These are phyloP conservation scores for Penicillium decumbens DNA, from an alignment of 2,329 filamentous ascomycete genomes.

Conservation along the genomic window DNA sequence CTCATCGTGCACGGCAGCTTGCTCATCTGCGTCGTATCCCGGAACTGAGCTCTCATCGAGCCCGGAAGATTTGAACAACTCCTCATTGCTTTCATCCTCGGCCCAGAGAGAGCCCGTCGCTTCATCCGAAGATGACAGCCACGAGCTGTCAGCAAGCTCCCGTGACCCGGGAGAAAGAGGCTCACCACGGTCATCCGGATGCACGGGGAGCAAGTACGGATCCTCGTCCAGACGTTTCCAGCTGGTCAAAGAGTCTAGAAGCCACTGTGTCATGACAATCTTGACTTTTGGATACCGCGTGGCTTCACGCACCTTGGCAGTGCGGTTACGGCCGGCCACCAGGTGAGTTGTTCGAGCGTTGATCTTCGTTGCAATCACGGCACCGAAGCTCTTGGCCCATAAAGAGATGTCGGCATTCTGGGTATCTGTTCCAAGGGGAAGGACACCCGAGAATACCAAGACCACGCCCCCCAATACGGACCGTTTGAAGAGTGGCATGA, in stretches of 20 bases:
- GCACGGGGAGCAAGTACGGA: conserved; percentile 72
- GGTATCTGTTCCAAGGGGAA: conserved; percentile 75
- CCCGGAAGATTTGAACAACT: conserved; percentile 49
- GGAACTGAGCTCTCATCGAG: conserved; percentile 48
- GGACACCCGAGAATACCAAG: conserved; percentile 84
- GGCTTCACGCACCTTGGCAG: conserved; percentile 85
- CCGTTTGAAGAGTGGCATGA: conserved; percentile 78
- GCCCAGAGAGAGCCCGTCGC: conserved; percentile 47
- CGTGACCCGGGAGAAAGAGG: conserved; percentile 39
- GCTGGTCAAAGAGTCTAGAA: conserved; percentile 74
- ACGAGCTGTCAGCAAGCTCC: conserved; percentile 45
- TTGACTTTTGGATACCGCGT: conserved; percentile 74
- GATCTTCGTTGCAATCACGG: conserved; percentile 49
- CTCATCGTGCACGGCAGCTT: conserved; percentile 64
- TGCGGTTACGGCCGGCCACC: conserved; percentile 60
- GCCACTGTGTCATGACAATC: conserved; percentile 89
- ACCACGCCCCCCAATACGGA: conserved; percentile 68
- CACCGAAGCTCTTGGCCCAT: conserved; percentile 83
- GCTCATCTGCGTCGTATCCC: conserved; percentile 59
- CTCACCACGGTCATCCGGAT: conserved; percentile 59
- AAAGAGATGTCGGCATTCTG: conserved; percentile 79
- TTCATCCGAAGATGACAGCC: conserved; percentile 46
- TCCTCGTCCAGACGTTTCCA: conserved; percentile 78
- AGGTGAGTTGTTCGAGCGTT: conserved; percentile 48
- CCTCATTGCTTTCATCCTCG: conserved; percentile 44